A percentile compares a stretch with the other conserved stretches of the same genome.
phyloP scores from a whole-genome alignment of 2,329 filamentous ascomycete species.

The Trichoderma harzianum region DNA sequence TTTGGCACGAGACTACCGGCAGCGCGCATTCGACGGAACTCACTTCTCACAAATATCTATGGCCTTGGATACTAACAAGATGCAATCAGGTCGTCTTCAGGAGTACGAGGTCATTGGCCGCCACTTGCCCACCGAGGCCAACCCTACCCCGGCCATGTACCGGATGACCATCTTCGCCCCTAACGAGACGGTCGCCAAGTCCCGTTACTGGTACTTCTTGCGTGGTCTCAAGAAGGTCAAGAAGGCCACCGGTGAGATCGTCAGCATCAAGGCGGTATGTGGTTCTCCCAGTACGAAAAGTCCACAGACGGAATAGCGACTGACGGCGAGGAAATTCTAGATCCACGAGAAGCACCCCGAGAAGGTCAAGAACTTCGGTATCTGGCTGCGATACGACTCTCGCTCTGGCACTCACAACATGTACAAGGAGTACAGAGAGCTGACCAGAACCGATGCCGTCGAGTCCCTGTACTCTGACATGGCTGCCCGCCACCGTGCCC shows the following conservation, averaged over 20 bases:
- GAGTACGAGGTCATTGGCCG: slow-evolving; percentile 99
- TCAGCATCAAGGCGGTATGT: slow-evolving; percentile 87
- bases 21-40: slow-evolving; percentile 7
- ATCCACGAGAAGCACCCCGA: slow-evolving; percentile 98
- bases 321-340: slow-evolving; percentile 43
- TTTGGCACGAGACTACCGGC: not conserved
- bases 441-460: slow-evolving; percentile 92
- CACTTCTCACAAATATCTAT: not conserved
- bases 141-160: slow-evolving; percentile 97
- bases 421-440: slow-evolving; percentile 99
- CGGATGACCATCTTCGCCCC: slow-evolving; percentile 99
- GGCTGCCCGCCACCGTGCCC: slow-evolving; percentile 93
- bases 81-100: slow-evolving; percentile 83
- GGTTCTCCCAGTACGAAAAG: not conserved
- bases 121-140: slow-evolving; percentile 95
- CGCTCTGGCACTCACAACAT: slow-evolving; percentile 99
- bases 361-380: slow-evolving; percentile 99
- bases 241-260: slow-evolving; percentile 99
- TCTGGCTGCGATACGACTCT: slow-evolving; percentile 99
- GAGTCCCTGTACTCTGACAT: slow-evolving; percentile 99
- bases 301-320: not conserved
- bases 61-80: slow-evolving; percentile 31
- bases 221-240: slow-evolving; percentile 99
- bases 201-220: slow-evolving; percentile 99
- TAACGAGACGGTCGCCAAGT: slow-evolving; percentile 98